Evolutionary conservation across 371 early-diverging fungal genomes (phyloP).

Genomic region (Mucor racemosus): DNA sequence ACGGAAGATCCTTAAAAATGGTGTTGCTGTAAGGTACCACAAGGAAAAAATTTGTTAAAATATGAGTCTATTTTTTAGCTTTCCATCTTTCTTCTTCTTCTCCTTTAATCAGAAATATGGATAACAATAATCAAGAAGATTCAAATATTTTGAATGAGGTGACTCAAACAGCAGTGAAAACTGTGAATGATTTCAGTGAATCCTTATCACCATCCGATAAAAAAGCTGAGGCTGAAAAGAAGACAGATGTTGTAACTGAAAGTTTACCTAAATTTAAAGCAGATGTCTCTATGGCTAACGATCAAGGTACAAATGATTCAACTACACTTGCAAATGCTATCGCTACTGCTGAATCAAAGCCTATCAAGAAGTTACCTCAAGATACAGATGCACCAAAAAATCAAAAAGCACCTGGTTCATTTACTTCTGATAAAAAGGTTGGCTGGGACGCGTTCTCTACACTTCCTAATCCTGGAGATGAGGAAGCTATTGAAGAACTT

Average conservation of each 20-base stretch:
- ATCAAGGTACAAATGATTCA: slow-evolving; percentile 33
- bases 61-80: slow-evolving; percentile 1
- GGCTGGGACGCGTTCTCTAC: slow-evolving; percentile 46
- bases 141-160: slow-evolving; percentile 13
- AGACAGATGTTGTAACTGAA: slow-evolving; percentile 28
- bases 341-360: slow-evolving; percentile 27
- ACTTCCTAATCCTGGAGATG: slow-evolving; percentile 43
- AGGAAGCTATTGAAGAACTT: slow-evolving; percentile 19
- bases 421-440: slow-evolving; percentile 22
- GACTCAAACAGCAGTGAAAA: slow-evolving; percentile 12
- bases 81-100: slow-evolving; percentile 13
- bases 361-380: slow-evolving; percentile 3
- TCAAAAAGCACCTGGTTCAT: slow-evolving; percentile 16
- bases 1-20: slow-evolving; percentile 11
- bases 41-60: neutral
- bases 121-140: slow-evolving; percentile 17
- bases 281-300: slow-evolving; percentile 20
- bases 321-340: slow-evolving; percentile 11
- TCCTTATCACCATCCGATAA: slow-evolving; percentile 27
- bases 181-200: slow-evolving; percentile 17
- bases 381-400: neutral
- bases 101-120: slow-evolving; percentile 4
- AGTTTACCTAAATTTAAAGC: slow-evolving; percentile 21
- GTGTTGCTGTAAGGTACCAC: neutral
- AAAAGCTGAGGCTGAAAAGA: slow-evolving; percentile 22